A percentile compares a stretch with the other conserved stretches of the same genome.
Conservation (phyloP, 371 early-diverging fungal species). For the Batrachochytrium dendrobatidis region DNA sequence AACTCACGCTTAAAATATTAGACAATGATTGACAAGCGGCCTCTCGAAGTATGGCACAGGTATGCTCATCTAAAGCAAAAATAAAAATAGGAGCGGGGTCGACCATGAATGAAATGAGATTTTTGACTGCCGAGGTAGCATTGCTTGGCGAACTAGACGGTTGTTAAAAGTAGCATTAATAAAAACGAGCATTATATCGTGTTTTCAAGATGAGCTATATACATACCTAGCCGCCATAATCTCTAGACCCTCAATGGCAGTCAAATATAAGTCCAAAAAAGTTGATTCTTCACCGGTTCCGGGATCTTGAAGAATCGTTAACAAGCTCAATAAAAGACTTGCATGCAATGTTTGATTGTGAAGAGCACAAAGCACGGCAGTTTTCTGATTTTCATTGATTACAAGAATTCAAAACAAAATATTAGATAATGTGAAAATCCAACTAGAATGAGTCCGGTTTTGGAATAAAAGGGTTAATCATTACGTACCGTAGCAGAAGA, state of each 20-base stretch:
- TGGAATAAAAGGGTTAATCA: too few species aligned
- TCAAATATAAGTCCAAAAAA: constrained; percentile 10
- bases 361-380: neutral
- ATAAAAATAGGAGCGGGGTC: constrained; percentile 7
- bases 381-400: neutral
- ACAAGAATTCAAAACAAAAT: neutral
- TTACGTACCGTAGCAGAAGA: neutral
- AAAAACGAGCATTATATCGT: too few species aligned
- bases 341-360: neutral
- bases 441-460: too few species aligned
- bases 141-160: too few species aligned
- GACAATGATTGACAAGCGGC: constrained; percentile 22
- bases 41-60: constrained; percentile 9
- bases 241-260: constrained; percentile 16
- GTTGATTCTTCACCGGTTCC: neutral
- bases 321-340: neutral
- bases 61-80: constrained; percentile 6
- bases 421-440: neutral
- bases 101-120: constrained; percentile 4
- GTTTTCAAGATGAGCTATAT: too few species aligned
- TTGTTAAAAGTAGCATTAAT: too few species aligned
- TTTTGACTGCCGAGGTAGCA: neutral
- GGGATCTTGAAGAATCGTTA: neutral
- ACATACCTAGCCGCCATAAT: constrained; percentile 9
- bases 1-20: constrained; percentile 29